Evolutionary conservation across 1,139 yeast genomes (phyloP), one percentile per base, ranked within the genome.

Genomic region (Pneumocystis carinii): DNA sequence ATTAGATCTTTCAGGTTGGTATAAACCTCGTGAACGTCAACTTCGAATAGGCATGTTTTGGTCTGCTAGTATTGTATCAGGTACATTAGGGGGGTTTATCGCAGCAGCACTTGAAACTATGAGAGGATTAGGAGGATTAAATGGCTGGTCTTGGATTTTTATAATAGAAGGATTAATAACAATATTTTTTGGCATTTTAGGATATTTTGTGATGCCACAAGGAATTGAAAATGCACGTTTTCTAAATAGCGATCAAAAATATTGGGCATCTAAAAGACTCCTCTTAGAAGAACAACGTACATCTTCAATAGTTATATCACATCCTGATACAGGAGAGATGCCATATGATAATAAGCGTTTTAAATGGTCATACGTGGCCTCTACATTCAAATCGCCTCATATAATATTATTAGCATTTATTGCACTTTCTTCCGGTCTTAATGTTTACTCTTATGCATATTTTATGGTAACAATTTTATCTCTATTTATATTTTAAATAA

Each of bases 1-100:
- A 58, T 29, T 14, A 59, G 38, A 85, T 64, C 76, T 85, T 68
- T 77, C 87, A 48, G 73, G 74, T 73, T 77, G 78, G 77, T 76
- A 76, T 72, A 76, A 84, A 42, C 78, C 84, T 64, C 75, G 73
- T 17, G 90, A 86, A 72, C 81, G 87, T 17, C 90, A 84, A 72
- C 80, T 83, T 70, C 75, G 92, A 64, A 84, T 83, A 42, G 80
- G 85, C 14, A 80, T 83, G 62, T 86, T 86, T 73, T 85, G 85
- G 74, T 65, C 86, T 59, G 85, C 88, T 61, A 83, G 88, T 15
- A 80, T 85, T 69, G 77, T 86, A 66, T 86, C 90, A 35, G 90
- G 92, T 71, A 95, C 90, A 3, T 86, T 87, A 73, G 86, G 89
- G 64, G 94, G 95, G 65, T 81, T 88, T 62, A 80, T 87, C 66